Evolutionary conservation across 2,329 filamentous ascomycete species (phyloP), one percentile per base, ranked within the genome.

Genomic region (Lomentospora prolificans): DNA sequence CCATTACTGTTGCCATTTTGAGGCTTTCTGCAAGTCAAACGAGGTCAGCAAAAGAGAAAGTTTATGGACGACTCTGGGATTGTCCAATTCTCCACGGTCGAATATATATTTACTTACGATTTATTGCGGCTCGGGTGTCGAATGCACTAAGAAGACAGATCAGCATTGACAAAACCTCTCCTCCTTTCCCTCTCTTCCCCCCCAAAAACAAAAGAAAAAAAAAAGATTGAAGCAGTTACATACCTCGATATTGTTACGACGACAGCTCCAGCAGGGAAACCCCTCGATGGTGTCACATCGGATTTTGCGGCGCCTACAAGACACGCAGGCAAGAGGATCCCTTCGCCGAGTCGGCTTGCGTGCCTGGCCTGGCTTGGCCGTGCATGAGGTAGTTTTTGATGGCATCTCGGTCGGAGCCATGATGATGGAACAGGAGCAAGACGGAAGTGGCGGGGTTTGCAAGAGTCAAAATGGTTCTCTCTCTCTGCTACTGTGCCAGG

Each of bases 201-300:
- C n/a, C n/a, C n/a, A n/a, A n/a, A n/a, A 17, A 48, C 7, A 48
- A 17, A 48, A 7, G 22, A 48, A 48, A 17, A 48, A 48, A 48
- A 6, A 48, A 48, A 6, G 41, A 48, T 7, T 22, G 48, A n/a
- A 27, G 25, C 17, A 51, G 9, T 51, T 33, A 48, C 53, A 30
- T 50, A 58, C 58, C n/a, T 57, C 44, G 5, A 55, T 17, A 14
- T 52, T 39, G 28, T 60, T 57, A 4, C 55, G 46, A 3, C 53
- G 55, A 44, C 58, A 60, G 51, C 58, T 60, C 3, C 57, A 55
- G 53, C 58, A 60, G 12, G 57, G 57, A 9, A 33, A 28, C 10
- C 51, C 50, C 12, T 25, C 51, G 46, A 56, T 28, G 8, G 58
- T 55, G 19, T 60, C 57, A 36, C 58, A 60, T 3, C 58, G 58